These are phyloP conservation scores for Favolaschia claudopus DNA, from an alignment of 768 basidiomycete species.

Conservation along the genomic window DNA sequence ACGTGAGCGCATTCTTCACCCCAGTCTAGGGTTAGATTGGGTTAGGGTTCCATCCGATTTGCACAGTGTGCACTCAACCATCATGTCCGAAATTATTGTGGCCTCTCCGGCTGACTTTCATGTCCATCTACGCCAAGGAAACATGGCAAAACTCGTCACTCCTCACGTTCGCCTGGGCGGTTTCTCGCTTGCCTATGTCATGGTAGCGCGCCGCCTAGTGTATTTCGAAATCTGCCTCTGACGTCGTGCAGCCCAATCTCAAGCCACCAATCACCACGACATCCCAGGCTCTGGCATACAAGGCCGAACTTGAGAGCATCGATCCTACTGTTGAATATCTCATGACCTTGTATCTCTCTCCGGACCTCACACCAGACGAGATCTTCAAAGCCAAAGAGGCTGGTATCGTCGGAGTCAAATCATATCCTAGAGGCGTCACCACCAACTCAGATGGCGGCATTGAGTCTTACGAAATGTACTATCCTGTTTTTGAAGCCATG, in stretches of 20 bases:
- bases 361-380: conserved; percentile 88
- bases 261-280: conserved; percentile 88
- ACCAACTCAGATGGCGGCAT: conserved; percentile 97
- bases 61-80: not conserved
- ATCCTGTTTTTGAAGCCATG: conserved; percentile 94
- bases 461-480: conserved; percentile 93
- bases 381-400: conserved; percentile 86
- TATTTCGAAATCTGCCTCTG: conserved; percentile 1
- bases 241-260: conserved; percentile 79
- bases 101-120: conserved; percentile 90
- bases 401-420: conserved; percentile 93
- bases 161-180: conserved; percentile 93
- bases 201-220: conserved; percentile 60
- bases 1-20: conserved; percentile 36
- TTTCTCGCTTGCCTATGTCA: conserved; percentile 92
- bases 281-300: conserved; percentile 83
- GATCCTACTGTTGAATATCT: conserved; percentile 85
- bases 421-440: conserved; percentile 96
- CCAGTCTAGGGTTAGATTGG: too few species aligned
- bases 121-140: conserved; percentile 93
- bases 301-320: conserved; percentile 72
- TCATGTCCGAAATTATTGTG: conserved; percentile 34
- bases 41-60: too few species aligned
- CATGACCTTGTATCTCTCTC: conserved; percentile 96
- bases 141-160: conserved; percentile 81